Evolutionary conservation across 345 rosid species (phyloP).

Genomic region (Carallia pectinifolia): DNA sequence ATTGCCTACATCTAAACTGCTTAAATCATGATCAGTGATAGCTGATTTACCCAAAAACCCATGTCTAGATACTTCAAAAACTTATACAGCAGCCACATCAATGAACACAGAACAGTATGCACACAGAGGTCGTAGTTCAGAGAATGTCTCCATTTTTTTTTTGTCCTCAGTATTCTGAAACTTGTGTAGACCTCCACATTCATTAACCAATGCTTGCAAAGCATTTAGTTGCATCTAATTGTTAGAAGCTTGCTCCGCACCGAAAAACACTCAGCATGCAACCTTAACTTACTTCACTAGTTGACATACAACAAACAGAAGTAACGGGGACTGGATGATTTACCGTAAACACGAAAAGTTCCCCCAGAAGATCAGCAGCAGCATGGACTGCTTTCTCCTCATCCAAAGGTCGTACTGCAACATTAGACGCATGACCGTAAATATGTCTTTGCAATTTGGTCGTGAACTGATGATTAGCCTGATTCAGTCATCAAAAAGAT

Average conservation of each 20-base stretch:
- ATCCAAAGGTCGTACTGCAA: slow-evolving; percentile 65
- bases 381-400: slow-evolving; percentile 89
- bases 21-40: background rate
- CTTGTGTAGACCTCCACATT: background rate
- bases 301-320: background rate
- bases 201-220: background rate
- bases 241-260: background rate
- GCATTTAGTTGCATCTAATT: background rate
- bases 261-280: too few species aligned
- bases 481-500: slow-evolving; percentile 5
- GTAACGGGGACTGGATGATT: background rate
- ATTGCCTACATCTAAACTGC: background rate
- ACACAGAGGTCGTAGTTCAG: too few species aligned
- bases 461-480: slow-evolving; percentile 72
- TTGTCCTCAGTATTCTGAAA: background rate
- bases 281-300: background rate
- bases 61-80: background rate
- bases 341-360: slow-evolving; percentile 77
- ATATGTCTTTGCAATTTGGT: slow-evolving; percentile 68
- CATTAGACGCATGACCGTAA: slow-evolving; percentile 65
- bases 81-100: background rate
- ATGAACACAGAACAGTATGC: background rate
- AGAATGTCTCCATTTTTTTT: too few species aligned
- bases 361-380: slow-evolving; percentile 85
- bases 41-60: background rate